Evolutionary conservation across 1,284 basidiomycete genomes (phyloP).

Genomic region (Leccinum colubrinum): DNA sequence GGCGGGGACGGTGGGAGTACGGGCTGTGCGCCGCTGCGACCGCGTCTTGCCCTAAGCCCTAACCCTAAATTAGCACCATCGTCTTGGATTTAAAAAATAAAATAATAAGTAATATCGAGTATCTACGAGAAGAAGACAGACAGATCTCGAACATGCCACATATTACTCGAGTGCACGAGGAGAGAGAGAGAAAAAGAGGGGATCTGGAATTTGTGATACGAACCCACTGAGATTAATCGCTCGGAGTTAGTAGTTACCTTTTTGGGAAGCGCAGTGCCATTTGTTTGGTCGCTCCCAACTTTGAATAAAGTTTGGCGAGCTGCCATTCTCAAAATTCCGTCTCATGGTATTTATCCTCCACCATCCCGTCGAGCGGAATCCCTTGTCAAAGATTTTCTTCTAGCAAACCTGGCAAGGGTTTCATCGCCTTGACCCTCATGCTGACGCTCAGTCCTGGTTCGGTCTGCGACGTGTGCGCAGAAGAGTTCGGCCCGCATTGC

Average conservation of each 20-base stretch:
- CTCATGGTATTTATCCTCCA: slow-evolving; percentile 37
- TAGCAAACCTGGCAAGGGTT: slow-evolving; percentile 38
- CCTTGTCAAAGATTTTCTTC: slow-evolving; percentile 30
- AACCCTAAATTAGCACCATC: slow-evolving; percentile 21
- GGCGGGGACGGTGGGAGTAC: slow-evolving; percentile 12
- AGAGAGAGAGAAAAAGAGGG: not conserved
- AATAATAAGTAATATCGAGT: not conserved
- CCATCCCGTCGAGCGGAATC: slow-evolving; percentile 32
- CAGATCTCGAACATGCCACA: not conserved
- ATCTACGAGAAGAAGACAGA: not conserved
- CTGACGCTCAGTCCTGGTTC: slow-evolving; percentile 75
- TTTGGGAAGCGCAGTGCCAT: slow-evolving; percentile 8
- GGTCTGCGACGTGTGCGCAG: slow-evolving; percentile 82
- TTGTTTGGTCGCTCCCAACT: slow-evolving; percentile 32
- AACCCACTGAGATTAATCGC: slow-evolving; percentile 10
- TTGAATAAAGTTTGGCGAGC: slow-evolving; percentile 26
- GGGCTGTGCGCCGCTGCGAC: slow-evolving; percentile 17
- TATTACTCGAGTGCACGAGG: not conserved
- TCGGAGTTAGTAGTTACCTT: slow-evolving; percentile 14
- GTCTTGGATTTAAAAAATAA: too few relatives aligned
- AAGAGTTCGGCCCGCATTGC: slow-evolving; percentile 72
- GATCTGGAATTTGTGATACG: slow-evolving; percentile 15
- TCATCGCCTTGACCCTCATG: slow-evolving; percentile 49
- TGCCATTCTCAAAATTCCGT: slow-evolving; percentile 10
- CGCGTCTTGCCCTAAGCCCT: slow-evolving; percentile 25